These are phyloP conservation scores for Letharia lupina DNA, from an alignment of 495 filamentous ascomycete species.

Conservation along the genomic window DNA sequence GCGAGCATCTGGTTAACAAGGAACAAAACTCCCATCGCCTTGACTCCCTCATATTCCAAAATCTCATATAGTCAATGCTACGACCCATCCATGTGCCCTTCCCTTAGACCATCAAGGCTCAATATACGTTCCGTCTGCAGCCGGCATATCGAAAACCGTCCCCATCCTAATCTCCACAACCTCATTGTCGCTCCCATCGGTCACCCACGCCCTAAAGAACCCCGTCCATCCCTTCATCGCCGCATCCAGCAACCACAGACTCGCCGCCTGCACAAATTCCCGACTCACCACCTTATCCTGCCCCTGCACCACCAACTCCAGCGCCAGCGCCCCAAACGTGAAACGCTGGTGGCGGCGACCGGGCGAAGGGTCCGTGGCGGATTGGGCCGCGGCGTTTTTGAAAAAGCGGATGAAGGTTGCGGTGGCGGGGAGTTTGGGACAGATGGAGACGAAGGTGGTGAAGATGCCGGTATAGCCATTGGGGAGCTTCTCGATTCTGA, in stretches of 20 bases:
- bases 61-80: background rate
- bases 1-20: no score
- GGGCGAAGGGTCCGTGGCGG: background rate
- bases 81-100: background rate
- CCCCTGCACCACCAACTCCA: background rate
- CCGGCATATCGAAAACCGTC: background rate
- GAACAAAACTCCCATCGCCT: background rate
- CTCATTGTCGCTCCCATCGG: background rate
- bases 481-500: background rate
- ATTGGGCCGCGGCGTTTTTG: background rate
- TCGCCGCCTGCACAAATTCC: constrained; percentile 6
- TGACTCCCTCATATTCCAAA: background rate
- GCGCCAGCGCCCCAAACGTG: constrained; percentile 1
- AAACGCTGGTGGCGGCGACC: constrained; percentile 2
- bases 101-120: background rate
- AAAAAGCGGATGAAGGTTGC: background rate
- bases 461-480: background rate
- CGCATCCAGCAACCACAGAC: constrained; percentile 7
- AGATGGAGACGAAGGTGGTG: background rate
- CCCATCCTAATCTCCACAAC: constrained; percentile 1
- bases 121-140: background rate
- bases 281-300: background rate
- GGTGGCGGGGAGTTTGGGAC: background rate
- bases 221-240: constrained; percentile 4
- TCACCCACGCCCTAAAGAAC: background rate